These are phyloP conservation scores for Gossypium herbaceum DNA, from an alignment of 345 rosid species.

Conservation along the genomic window DNA sequence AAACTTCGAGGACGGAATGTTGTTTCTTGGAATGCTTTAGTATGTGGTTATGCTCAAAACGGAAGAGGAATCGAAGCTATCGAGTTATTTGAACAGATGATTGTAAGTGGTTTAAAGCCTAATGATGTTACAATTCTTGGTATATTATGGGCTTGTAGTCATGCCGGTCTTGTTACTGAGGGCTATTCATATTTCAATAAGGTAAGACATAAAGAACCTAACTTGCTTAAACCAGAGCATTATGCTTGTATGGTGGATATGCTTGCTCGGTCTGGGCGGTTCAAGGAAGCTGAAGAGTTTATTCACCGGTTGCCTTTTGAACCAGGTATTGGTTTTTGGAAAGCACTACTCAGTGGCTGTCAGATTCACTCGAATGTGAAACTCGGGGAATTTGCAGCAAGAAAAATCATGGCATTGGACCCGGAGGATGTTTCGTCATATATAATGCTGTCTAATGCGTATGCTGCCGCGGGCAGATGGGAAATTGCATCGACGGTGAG, in stretches of 20 bases:
- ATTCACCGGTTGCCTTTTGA: constrained; percentile 51
- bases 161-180: constrained; percentile 60
- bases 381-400: constrained; percentile 49
- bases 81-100: constrained; percentile 46
- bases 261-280: constrained; percentile 59
- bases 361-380: constrained; percentile 56
- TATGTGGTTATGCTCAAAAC: constrained; percentile 77
- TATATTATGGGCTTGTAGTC: constrained; percentile 73
- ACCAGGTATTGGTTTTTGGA: constrained; percentile 88
- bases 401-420: constrained; percentile 54
- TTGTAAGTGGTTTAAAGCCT: constrained; percentile 39
- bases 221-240: constrained; percentile 51
- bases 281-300: constrained; percentile 55
- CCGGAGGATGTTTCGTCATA: constrained; percentile 75
- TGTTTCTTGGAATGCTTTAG: constrained; percentile 75
- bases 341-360: constrained; percentile 84
- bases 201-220: constrained; percentile 32
- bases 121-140: constrained; percentile 64
- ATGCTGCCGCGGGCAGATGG: constrained; percentile 68
- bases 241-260: constrained; percentile 85
- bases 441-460: constrained; percentile 77
- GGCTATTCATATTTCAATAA: constrained; percentile 58
- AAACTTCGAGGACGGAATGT: constrained; percentile 33
- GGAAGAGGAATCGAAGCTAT: constrained; percentile 72
- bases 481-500: constrained; percentile 44